Conservation (phyloP, 768 basidiomycete genomes). For the Paxillus rubicundulus region DNA sequence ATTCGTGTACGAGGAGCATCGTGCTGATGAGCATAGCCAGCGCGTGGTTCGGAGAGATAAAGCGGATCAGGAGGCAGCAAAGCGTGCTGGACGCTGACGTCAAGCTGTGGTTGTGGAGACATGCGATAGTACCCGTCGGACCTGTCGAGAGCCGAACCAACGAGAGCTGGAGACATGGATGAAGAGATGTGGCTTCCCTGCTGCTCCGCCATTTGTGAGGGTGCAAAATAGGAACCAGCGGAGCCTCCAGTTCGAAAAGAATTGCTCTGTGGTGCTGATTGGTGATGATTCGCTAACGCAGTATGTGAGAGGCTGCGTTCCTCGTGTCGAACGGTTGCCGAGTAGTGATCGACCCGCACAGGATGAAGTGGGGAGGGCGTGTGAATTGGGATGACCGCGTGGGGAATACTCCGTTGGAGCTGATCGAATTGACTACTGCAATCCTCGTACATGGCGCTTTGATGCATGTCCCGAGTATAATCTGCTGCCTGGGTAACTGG, state of each 20-base stretch:
- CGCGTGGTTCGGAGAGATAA: slow-evolving; percentile 25
- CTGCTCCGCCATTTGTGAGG: slow-evolving; percentile 23
- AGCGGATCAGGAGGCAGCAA: slow-evolving; percentile 31
- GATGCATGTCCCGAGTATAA: slow-evolving; percentile 28
- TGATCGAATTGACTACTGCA: slow-evolving; percentile 30
- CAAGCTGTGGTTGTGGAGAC: slow-evolving; percentile 28
- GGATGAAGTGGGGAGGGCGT: slow-evolving; percentile 26
- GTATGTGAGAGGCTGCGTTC: slow-evolving; percentile 26
- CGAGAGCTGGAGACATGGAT: slow-evolving; percentile 24
- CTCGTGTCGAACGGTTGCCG: slow-evolving; percentile 30
- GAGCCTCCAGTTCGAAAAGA: slow-evolving; percentile 20
- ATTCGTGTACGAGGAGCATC: slow-evolving; percentile 26
- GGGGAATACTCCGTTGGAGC: slow-evolving; percentile 29
- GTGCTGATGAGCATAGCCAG: slow-evolving; percentile 24
- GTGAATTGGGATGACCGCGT: slow-evolving; percentile 25
- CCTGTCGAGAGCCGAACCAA: slow-evolving; percentile 22
- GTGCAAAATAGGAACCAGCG: slow-evolving; percentile 24
- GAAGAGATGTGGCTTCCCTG: slow-evolving; percentile 25
- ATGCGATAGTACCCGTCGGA: slow-evolving; percentile 25
- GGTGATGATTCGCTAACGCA: slow-evolving; percentile 21
- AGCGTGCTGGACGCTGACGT: slow-evolving; percentile 27
- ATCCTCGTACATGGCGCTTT: slow-evolving; percentile 21
- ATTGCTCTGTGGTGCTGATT: slow-evolving; percentile 13
- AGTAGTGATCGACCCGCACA: slow-evolving; percentile 36
- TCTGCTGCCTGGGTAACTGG: slow-evolving; percentile 20